Conservation (phyloP, 331 rosid species). For the Telfairia occidentalis region DNA sequence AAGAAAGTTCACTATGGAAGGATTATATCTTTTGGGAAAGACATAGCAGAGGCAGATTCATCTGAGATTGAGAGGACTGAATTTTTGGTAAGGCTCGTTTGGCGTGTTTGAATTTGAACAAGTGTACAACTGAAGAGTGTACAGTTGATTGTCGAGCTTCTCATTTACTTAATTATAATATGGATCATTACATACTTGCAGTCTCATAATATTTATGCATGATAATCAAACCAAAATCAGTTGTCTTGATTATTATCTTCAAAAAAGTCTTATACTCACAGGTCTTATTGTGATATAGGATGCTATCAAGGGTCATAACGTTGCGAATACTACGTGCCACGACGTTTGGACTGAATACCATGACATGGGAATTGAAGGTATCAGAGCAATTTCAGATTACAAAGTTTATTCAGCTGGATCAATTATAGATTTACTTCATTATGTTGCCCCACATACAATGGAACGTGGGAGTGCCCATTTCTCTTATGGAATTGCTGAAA, state of each 20-base stretch:
- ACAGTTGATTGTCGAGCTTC: too few relatives aligned
- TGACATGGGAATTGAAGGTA: constrained; percentile 79
- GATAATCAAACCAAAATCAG: neutral
- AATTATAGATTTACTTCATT: constrained; percentile 56
- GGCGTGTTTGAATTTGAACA: too few relatives aligned
- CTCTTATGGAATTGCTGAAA: constrained; percentile 70
- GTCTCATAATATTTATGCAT: neutral
- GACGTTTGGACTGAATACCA: constrained; percentile 91
- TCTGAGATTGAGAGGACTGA: constrained; percentile 63
- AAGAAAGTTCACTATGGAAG: constrained; percentile 53
- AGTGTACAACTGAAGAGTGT: too few relatives aligned
- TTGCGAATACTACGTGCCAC: constrained; percentile 49
- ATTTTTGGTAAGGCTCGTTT: constrained; percentile 57
- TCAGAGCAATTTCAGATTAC: constrained; percentile 64
- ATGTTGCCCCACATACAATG: constrained; percentile 87
- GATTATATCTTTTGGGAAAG: constrained; percentile 74
- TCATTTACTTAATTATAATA: neutral
- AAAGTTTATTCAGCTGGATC: constrained; percentile 60
- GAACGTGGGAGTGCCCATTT: constrained; percentile 72
- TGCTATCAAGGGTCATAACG: constrained; percentile 49
- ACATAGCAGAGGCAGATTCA: constrained; percentile 49
- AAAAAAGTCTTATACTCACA: neutral
- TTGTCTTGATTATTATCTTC: neutral
- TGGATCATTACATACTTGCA: neutral
- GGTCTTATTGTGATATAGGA: constrained; percentile 31